A percentile compares a stretch with the other conserved stretches of the same genome.
Evolutionary conservation across 768 basidiomycete genomes (phyloP).

Genomic region (Russula abietina): DNA sequence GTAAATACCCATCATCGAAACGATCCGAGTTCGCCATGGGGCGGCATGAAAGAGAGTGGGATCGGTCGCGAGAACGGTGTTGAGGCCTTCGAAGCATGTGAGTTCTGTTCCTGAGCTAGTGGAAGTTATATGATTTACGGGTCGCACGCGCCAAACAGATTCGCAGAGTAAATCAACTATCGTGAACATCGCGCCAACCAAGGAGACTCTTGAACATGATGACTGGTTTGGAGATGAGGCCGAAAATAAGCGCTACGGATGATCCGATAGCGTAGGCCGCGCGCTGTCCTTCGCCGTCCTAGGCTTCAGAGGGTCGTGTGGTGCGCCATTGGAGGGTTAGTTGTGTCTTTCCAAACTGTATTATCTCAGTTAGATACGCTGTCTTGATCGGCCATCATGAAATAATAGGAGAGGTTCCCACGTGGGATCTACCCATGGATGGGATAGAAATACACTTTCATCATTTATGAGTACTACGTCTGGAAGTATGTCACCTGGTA

Average conservation of each 20-base stretch:
- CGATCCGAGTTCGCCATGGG: slow-evolving; percentile 87
- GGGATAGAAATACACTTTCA: not conserved
- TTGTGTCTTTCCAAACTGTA: not conserved
- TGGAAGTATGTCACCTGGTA: not conserved
- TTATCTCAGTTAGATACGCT: not conserved
- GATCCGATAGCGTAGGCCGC: slow-evolving; percentile 21
- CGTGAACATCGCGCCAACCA: slow-evolving; percentile 59
- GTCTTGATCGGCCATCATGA: not conserved
- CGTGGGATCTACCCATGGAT: not conserved
- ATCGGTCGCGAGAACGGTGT: slow-evolving; percentile 82
- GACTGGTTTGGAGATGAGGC: slow-evolving; percentile 73
- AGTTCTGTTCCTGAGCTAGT: slow-evolving; percentile 29
- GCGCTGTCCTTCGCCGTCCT: too few species aligned
- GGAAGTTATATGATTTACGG: slow-evolving; percentile 4
- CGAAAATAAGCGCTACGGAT: slow-evolving; percentile 59
- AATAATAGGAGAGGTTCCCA: not conserved
- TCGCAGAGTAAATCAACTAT: slow-evolving; percentile 81
- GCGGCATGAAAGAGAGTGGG: slow-evolving; percentile 86
- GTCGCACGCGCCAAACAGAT: slow-evolving; percentile 40
- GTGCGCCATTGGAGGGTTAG: not conserved
- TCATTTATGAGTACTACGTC: not conserved
- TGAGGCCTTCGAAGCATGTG: slow-evolving; percentile 75
- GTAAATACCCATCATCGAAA: slow-evolving; percentile 87
- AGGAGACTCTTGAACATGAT: slow-evolving; percentile 52
- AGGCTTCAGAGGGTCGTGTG: not conserved